A percentile compares a stretch with the other conserved stretches of the same genome.
phyloP scores from a whole-genome alignment of 495 filamentous ascomycete genomes.

The Xylaria venustula region DNA sequence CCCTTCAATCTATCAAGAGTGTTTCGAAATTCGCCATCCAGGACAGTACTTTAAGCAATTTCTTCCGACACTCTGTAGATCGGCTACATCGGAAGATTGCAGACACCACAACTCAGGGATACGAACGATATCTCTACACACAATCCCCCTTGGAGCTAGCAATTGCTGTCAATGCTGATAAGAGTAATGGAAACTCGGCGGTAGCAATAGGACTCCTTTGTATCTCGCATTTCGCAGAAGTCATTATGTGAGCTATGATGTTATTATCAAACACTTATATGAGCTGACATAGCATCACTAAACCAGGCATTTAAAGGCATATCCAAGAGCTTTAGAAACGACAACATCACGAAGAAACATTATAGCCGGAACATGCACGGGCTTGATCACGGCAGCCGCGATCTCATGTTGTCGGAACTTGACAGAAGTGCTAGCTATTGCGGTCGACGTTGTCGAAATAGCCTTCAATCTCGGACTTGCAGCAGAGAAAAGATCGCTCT shows the following conservation, averaged over 20 bases:
- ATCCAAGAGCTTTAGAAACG: not conserved
- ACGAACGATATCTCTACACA: not conserved
- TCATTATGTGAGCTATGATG: not conserved
- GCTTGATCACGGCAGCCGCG: slow-evolving; percentile 59
- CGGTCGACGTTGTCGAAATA: slow-evolving; percentile 59
- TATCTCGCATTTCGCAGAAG: not conserved
- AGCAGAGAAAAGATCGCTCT: slow-evolving; percentile 37
- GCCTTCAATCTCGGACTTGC: slow-evolving; percentile 61
- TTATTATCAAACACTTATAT: too few species aligned
- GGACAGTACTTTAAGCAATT: not conserved
- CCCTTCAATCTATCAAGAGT: not conserved
- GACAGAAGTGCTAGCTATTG: slow-evolving; percentile 57
- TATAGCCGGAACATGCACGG: slow-evolving; percentile 48
- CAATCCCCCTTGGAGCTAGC: not conserved
- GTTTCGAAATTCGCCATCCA: not conserved
- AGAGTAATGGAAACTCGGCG: not conserved
- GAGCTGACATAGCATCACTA: not conserved
- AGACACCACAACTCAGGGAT: not conserved
- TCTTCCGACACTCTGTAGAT: not conserved
- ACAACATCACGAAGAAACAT: not conserved
- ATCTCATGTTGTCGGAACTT: slow-evolving; percentile 57
- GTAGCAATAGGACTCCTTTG: not conserved
- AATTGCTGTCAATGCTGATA: not conserved
- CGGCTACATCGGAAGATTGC: not conserved
- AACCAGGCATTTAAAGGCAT: not conserved